phyloP scores from a whole-genome alignment of 2,329 filamentous ascomycete species.

The Xylaria digitata region DNA sequence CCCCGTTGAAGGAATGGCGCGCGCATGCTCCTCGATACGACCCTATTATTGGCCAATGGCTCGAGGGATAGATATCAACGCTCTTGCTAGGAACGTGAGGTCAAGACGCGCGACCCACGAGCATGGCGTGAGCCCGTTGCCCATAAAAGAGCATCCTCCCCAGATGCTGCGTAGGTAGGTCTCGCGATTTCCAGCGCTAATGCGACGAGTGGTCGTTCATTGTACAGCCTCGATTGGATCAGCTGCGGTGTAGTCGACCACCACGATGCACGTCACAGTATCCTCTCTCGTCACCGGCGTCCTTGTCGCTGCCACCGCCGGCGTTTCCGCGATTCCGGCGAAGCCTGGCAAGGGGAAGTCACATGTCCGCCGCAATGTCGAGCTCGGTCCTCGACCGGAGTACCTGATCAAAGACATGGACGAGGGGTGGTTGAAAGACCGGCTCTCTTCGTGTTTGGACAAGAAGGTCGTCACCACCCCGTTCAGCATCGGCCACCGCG shows the following conservation, averaged over 20 bases:
- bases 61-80: not conserved
- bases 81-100: not conserved
- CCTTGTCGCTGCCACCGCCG: conserved; percentile 1
- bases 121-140: not conserved
- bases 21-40: conserved; percentile 18
- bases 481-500: conserved; percentile 72
- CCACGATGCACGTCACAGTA: conserved; percentile 23
- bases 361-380: conserved; percentile 55
- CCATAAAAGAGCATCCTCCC: conserved; percentile 23
- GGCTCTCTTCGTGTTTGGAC: conserved; percentile 69
- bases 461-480: conserved; percentile 62
- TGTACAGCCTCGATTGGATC: not conserved
- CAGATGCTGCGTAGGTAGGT: not conserved
- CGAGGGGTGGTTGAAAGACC: conserved; percentile 67
- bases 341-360: not conserved
- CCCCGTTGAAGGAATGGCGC: not conserved
- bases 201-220: not conserved
- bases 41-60: conserved; percentile 22
- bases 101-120: not conserved
- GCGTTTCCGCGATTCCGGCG: conserved; percentile 22
- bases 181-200: not conserved
- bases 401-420: conserved; percentile 73
- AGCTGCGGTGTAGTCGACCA: not conserved
- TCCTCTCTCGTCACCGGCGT: conserved; percentile 17
- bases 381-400: conserved; percentile 72